Conservation (phyloP, 768 basidiomycete genomes). For the Mycena vulgaris region DNA sequence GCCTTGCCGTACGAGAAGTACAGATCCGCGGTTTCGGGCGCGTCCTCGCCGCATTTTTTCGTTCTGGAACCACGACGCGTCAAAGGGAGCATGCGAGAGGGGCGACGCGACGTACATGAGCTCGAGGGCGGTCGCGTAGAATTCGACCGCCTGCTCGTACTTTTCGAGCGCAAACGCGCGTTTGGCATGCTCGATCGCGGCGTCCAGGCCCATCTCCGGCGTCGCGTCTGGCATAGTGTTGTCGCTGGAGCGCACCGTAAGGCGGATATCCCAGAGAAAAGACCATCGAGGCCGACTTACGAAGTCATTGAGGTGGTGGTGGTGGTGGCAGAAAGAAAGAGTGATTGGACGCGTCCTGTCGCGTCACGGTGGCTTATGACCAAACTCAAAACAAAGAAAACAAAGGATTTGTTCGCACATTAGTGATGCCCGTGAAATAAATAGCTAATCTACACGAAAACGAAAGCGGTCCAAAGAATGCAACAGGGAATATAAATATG, state of each 20-base stretch:
- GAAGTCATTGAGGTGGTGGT: slow-evolving; percentile 4
- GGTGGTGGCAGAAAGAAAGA: slow-evolving; percentile 33
- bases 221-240: slow-evolving; percentile 46
- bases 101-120: slow-evolving; percentile 74
- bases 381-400: slow-evolving; percentile 22
- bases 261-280: neutral
- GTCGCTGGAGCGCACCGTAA: slow-evolving; percentile 15
- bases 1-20: slow-evolving; percentile 96
- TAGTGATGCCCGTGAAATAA: too few relatives aligned
- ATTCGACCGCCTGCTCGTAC: slow-evolving; percentile 88
- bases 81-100: slow-evolving; percentile 21
- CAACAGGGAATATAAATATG: slow-evolving; percentile 21
- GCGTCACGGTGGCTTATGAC: slow-evolving; percentile 15
- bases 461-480: slow-evolving; percentile 19
- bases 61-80: slow-evolving; percentile 66
- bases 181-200: slow-evolving; percentile 82
- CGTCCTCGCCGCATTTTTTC: slow-evolving; percentile 81
- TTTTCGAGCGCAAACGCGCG: slow-evolving; percentile 91
- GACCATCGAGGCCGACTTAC: slow-evolving; percentile 5
- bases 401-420: too few relatives aligned
- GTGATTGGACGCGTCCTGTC: slow-evolving; percentile 18
- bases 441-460: slow-evolving; percentile 22
- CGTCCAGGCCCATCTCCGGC: slow-evolving; percentile 60
- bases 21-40: slow-evolving; percentile 88
- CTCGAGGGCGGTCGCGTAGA: slow-evolving; percentile 90